phyloP scores from a whole-genome alignment of 2,329 filamentous ascomycete genomes.

The Microcyclospora tardicrescens region DNA sequence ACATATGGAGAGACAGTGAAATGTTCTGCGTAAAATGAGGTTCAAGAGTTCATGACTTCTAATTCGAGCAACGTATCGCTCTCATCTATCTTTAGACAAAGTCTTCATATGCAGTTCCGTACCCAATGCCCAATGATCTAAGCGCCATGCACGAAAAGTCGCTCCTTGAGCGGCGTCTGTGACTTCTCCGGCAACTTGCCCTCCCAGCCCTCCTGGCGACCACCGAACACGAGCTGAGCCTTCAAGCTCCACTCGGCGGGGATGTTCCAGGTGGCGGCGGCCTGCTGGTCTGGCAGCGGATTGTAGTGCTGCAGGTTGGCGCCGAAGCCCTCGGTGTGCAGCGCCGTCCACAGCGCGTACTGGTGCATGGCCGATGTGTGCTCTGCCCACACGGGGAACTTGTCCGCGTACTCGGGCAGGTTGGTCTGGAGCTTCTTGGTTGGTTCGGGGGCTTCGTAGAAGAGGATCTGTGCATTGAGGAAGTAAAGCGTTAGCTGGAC shows the following conservation, averaged over 20 bases:
- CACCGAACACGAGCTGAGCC: conserved; percentile 67
- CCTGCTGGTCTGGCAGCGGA: conserved; percentile 65
- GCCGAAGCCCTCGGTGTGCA: conserved; percentile 73
- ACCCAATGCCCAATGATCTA: neutral
- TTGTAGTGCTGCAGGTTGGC: conserved; percentile 92
- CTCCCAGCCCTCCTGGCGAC: conserved; percentile 32
- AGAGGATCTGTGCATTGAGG: conserved; percentile 47
- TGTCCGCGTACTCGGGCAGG: conserved; percentile 62
- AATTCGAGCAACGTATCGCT: no score
- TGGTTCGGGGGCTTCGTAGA: conserved; percentile 66
- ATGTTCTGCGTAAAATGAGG: no score
- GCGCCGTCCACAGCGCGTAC: conserved; percentile 64
- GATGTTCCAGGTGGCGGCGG: conserved; percentile 55
- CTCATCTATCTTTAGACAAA: no score
- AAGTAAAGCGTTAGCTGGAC: no score
- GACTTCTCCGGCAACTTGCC: conserved; percentile 15
- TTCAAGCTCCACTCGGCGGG: conserved; percentile 62
- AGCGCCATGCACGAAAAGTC: conserved; percentile 17
- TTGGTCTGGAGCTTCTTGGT: conserved; percentile 54
- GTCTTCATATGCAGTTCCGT: no score
- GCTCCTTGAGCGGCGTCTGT: conserved; percentile 18
- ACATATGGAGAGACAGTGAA: no score
- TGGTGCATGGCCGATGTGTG: conserved; percentile 77
- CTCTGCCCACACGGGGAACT: conserved; percentile 61
- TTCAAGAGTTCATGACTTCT: no score